phyloP scores from a whole-genome alignment of 257 asterid species.

The Penstemon eatonii region DNA sequence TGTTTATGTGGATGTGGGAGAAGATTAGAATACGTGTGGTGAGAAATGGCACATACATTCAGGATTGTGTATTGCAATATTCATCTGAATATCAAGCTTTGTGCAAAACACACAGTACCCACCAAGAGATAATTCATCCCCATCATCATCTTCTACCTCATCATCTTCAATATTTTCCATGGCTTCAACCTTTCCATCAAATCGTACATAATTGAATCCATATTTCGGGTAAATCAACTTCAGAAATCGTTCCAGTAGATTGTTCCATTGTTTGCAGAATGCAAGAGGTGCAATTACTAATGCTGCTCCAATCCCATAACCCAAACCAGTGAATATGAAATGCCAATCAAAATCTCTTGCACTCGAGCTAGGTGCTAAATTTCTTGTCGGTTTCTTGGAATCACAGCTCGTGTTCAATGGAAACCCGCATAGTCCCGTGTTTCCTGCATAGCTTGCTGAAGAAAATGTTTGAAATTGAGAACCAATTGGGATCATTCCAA shows the following conservation, averaged over 20 bases:
- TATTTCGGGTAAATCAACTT: slow-evolving; percentile 46
- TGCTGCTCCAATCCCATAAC: slow-evolving; percentile 58
- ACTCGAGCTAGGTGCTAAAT: not conserved
- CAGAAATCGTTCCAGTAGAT: slow-evolving; percentile 32
- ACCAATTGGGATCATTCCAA: slow-evolving; percentile 36
- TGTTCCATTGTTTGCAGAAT: slow-evolving; percentile 48
- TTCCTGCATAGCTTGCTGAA: too few species aligned
- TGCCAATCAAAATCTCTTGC: slow-evolving; percentile 46
- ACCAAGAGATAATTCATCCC: too few species aligned
- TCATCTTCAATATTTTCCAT: slow-evolving; percentile 3
- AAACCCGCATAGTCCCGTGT: slow-evolving; percentile 16
- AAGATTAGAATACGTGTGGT: too few species aligned
- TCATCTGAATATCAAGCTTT: too few species aligned
- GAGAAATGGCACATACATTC: too few species aligned
- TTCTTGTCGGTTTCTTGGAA: not conserved
- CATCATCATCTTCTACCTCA: too few species aligned
- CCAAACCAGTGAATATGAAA: slow-evolving; percentile 53
- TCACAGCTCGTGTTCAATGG: slow-evolving; percentile 28
- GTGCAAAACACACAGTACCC: too few species aligned
- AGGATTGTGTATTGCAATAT: too few species aligned
- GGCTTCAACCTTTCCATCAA: slow-evolving; percentile 46
- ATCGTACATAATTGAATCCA: slow-evolving; percentile 52
- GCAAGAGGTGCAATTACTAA: slow-evolving; percentile 49
- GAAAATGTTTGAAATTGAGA: slow-evolving; percentile 10
- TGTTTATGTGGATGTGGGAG: too few species aligned